Percentiles rank a stretch among this genome's conserved stretches.
Conservation (phyloP, 2,329 filamentous ascomycete species). For the Westerdykella aurantiaca region DNA sequence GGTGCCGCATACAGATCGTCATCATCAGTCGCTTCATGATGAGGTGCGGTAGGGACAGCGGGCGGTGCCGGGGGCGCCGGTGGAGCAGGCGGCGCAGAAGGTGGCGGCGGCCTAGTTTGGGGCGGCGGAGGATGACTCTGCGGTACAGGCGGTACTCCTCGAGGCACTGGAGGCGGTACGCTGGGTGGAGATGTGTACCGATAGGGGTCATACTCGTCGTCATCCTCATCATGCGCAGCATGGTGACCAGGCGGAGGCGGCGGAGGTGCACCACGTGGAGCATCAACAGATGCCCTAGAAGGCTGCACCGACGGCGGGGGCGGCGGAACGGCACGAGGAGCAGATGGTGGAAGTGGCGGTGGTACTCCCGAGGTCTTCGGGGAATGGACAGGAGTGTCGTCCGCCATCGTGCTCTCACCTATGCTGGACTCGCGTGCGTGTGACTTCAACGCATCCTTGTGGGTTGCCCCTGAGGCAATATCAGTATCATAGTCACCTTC, state of each 20-base stretch:
- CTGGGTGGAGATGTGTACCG: slow-evolving; percentile 43
- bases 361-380: slow-evolving; percentile 29
- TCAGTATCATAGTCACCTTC: slow-evolving; percentile 98
- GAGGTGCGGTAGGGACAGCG: slow-evolving; percentile 6
- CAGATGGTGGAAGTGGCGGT: slow-evolving; percentile 31
- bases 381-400: slow-evolving; percentile 48
- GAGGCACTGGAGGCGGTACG: slow-evolving; percentile 23
- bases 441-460: slow-evolving; percentile 86
- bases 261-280: slow-evolving; percentile 62
- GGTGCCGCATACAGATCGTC: slow-evolving; percentile 36
- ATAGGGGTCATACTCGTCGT: slow-evolving; percentile 67
- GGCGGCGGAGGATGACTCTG: slow-evolving; percentile 24
- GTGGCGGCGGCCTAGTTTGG: slow-evolving; percentile 34
- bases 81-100: slow-evolving; percentile 25
- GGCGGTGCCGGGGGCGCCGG: slow-evolving; percentile 23
- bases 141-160: slow-evolving; percentile 30
- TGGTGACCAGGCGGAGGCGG: slow-evolving; percentile 48
- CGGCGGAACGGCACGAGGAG: slow-evolving; percentile 46
- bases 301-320: slow-evolving; percentile 52
- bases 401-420: slow-evolving; percentile 57
- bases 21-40: slow-evolving; percentile 27
- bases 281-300: slow-evolving; percentile 61
- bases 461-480: slow-evolving; percentile 86
- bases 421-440: slow-evolving; percentile 72
- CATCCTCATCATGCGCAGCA: slow-evolving; percentile 25